Evolutionary conservation across 176 grass and related monocot genomes (phyloP).

Genomic region (Carex littledalei): DNA sequence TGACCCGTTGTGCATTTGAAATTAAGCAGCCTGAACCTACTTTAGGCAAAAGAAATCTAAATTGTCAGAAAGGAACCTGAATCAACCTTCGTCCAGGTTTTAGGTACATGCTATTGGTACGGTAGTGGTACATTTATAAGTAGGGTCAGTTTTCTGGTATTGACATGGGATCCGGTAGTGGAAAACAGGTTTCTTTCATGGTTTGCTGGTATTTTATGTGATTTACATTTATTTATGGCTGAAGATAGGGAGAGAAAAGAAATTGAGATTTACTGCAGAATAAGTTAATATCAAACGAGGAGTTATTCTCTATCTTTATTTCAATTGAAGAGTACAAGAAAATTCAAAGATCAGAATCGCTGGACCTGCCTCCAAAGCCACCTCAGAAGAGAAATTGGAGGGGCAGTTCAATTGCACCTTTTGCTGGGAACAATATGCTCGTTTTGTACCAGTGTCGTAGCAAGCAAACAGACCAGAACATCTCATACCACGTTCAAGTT

Average conservation of each 20-base stretch:
- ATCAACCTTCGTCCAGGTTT: neutral
- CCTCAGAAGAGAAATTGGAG: slow-evolving; percentile 81
- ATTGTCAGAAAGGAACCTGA: neutral
- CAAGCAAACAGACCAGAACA: slow-evolving; percentile 37
- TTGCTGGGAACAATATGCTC: slow-evolving; percentile 94
- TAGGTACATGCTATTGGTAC: neutral
- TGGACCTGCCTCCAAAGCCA: slow-evolving; percentile 62
- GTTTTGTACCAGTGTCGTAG: slow-evolving; percentile 61
- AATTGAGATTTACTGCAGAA: neutral
- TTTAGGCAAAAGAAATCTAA: neutral
- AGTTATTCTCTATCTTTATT: slow-evolving; percentile 2
- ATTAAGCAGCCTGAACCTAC: neutral
- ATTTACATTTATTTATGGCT: neutral
- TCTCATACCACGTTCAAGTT: slow-evolving; percentile 67
- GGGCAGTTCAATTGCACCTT: slow-evolving; percentile 76
- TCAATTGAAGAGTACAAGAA: slow-evolving; percentile 69
- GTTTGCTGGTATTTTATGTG: neutral
- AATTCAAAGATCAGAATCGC: slow-evolving; percentile 60
- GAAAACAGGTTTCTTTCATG: neutral
- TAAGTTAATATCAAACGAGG: neutral
- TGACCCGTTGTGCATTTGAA: neutral
- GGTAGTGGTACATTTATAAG: neutral
- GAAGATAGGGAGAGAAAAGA: neutral
- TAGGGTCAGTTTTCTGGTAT: neutral
- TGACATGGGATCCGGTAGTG: neutral